Conservation (phyloP, 352 stramenopile genomes). For the Aphanomyces euteiches region DNA sequence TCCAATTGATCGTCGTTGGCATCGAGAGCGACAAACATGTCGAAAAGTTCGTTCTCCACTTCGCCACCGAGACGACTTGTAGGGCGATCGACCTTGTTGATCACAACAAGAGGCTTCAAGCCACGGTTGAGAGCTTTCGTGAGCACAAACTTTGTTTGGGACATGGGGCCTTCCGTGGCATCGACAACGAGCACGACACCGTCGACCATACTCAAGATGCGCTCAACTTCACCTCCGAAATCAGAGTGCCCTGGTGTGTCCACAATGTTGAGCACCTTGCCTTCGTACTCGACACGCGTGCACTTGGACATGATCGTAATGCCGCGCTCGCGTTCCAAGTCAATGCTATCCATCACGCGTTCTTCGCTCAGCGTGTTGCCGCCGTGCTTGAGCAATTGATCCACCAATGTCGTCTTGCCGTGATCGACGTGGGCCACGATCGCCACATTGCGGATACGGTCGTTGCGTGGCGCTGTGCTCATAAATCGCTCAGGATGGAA, state of each 20-base stretch:
- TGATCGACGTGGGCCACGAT: conserved; percentile 97
- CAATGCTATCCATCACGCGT: conserved; percentile 98
- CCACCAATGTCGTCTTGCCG: conserved; percentile 98
- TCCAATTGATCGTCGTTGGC: conserved; percentile 95
- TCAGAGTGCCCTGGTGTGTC: conserved; percentile 98
- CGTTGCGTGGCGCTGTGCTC: conserved; percentile 17
- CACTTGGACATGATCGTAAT: conserved; percentile 99
- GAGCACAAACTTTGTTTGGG: conserved; percentile 99
- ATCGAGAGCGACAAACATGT: conserved; percentile 94
- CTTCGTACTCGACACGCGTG: conserved; percentile 93
- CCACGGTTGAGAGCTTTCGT: conserved; percentile 91
- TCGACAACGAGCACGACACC: conserved; percentile 97
- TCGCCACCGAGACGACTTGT: conserved; percentile 89
- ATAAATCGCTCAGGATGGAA: not conserved
- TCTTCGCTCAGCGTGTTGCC: conserved; percentile 84
- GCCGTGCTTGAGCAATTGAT: conserved; percentile 95
- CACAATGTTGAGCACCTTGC: conserved; percentile 95
- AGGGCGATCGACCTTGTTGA: conserved; percentile 98
- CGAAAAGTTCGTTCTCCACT: conserved; percentile 96
- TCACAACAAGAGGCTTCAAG: conserved; percentile 93
- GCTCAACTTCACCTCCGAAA: conserved; percentile 98
- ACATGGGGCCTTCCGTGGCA: conserved; percentile 95
- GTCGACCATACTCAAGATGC: conserved; percentile 96
- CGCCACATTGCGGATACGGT: conserved; percentile 84
- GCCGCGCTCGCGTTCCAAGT: conserved; percentile 96